phyloP scores from a whole-genome alignment of 306 rosid genomes.

The Ochetophila trinervis region DNA sequence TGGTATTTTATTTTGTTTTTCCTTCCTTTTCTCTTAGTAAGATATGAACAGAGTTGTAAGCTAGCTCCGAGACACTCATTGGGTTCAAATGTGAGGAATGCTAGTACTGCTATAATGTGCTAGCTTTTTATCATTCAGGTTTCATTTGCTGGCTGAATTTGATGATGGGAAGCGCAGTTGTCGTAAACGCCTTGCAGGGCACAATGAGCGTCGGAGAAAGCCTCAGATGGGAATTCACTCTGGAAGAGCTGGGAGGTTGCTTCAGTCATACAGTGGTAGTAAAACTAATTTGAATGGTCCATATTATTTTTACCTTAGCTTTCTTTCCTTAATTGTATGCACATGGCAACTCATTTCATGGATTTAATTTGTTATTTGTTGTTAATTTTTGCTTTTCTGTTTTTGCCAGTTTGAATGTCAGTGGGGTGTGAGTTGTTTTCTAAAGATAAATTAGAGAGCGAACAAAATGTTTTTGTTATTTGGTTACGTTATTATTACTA shows the following conservation, averaged over 20 bases:
- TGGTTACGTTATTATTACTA: not conserved
- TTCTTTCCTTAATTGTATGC: not conserved
- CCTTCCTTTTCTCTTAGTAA: not conserved
- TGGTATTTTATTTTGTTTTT: not conserved
- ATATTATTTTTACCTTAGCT: not conserved
- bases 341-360: no score
- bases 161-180: slow-evolving; percentile 96
- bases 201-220: slow-evolving; percentile 84
- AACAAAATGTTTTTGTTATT: not conserved
- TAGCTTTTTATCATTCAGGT: slow-evolving; percentile 49
- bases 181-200: slow-evolving; percentile 91
- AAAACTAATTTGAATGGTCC: not conserved
- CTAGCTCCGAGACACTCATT: not conserved
- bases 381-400: no score
- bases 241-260: slow-evolving; percentile 54
- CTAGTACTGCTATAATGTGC: slow-evolving; percentile 28
- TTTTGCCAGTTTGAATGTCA: no score
- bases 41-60: slow-evolving; percentile 3
- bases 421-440: no score
- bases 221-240: slow-evolving; percentile 59
- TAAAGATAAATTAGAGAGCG: not conserved
- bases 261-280: slow-evolving; percentile 69
- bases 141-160: slow-evolving; percentile 86
- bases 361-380: no score
- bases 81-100: slow-evolving; percentile 16